Evolutionary conservation across 495 filamentous ascomycete genomes (phyloP).

Genomic region (Penicillium egyptiacum): DNA sequence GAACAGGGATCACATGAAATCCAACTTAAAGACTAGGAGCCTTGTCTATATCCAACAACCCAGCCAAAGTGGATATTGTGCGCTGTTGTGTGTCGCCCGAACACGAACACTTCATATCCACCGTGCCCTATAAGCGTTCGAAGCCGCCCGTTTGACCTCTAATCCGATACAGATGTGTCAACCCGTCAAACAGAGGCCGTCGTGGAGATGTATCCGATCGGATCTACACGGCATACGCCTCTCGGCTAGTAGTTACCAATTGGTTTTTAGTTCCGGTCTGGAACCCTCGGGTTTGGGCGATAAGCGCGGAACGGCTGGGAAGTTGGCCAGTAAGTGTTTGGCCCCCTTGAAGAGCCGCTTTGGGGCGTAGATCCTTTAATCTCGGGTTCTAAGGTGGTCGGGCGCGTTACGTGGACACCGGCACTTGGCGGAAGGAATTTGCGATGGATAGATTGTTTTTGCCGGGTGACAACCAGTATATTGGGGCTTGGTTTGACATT

Average conservation of each 20-base stretch:
- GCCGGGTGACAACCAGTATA: too few species aligned
- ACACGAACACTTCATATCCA: conserved; percentile 3
- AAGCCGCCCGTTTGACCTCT: background rate
- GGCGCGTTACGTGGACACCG: conserved; percentile 1
- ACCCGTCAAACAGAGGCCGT: background rate
- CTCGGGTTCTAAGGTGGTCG: conserved; percentile 5
- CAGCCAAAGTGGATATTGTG: background rate
- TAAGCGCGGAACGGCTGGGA: conserved; percentile 8
- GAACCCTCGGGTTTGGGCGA: background rate
- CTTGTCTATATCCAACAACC: conserved; percentile 2
- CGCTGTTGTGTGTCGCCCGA: background rate
- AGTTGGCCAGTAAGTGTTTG: background rate
- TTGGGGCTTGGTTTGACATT: background rate
- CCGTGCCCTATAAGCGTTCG: background rate
- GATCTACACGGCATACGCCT: background rate
- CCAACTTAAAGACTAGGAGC: background rate
- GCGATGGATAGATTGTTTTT: conserved; percentile 1
- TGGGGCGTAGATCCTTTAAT: conserved; percentile 16
- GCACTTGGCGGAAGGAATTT: conserved; percentile 6
- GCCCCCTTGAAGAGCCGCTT: background rate
- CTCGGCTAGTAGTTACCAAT: background rate
- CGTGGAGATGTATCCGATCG: background rate
- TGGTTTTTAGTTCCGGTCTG: background rate
- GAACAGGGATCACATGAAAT: background rate
- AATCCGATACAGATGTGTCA: background rate